Evolutionary conservation across 2,329 filamentous ascomycete species (phyloP).

Genomic region (Aspergillus fischeri): DNA sequence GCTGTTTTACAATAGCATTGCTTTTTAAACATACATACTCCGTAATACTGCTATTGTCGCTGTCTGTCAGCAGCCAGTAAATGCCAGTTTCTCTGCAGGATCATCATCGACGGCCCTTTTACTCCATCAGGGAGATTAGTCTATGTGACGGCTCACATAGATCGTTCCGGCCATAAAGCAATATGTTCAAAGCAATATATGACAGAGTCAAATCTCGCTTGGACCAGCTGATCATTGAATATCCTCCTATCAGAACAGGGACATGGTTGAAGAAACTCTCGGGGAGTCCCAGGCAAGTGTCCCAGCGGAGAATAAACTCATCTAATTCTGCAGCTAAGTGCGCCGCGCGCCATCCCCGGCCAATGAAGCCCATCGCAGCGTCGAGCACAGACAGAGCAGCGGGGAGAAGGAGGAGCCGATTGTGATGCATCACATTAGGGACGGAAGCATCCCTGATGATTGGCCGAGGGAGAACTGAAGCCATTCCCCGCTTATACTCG

Average conservation of each 20-base stretch:
- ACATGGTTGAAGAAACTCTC: not conserved
- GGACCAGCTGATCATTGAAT: not conserved
- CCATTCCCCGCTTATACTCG: not conserved
- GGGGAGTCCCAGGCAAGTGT: not conserved
- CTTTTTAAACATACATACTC: no score
- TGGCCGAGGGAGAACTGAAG: not conserved
- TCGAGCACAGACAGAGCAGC: not conserved
- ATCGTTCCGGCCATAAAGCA: not conserved
- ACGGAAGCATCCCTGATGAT: not conserved
- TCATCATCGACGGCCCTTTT: no score
- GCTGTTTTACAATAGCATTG: no score
- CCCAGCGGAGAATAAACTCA: not conserved
- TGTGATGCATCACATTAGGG: not conserved
- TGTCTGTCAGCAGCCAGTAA: no score
- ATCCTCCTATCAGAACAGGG: not conserved
- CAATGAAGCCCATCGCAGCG: not conserved
- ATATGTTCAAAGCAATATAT: not conserved
- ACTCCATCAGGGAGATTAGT: not conserved
- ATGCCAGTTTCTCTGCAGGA: no score
- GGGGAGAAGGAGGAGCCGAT: not conserved
- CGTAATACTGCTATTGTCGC: not conserved
- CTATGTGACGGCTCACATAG: not conserved
- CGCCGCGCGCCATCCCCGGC: not conserved
- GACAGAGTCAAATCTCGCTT: not conserved
- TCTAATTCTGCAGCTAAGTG: not conserved